Percentiles rank a stretch among this genome's conserved stretches.
These are phyloP conservation scores for Penicillium subrubescens DNA, from an alignment of 495 filamentous ascomycete species.

Conservation along the genomic window DNA sequence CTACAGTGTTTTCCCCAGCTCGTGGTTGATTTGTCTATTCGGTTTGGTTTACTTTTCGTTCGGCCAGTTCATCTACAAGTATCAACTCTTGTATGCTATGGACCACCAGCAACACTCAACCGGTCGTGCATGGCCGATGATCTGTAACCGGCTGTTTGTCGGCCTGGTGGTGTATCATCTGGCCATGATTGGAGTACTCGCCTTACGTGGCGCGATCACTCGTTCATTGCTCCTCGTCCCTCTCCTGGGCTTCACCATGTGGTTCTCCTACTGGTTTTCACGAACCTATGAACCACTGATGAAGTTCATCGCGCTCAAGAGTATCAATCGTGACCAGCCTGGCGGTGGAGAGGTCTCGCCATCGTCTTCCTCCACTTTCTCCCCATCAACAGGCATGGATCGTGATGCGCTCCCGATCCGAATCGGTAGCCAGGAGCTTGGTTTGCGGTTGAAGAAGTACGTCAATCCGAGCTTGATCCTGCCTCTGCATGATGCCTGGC, in stretches of 20 bases:
- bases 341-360: constrained; percentile 40
- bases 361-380: constrained; percentile 41
- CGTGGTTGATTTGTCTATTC: constrained; percentile 78
- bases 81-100: constrained; percentile 97
- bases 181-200: constrained; percentile 85
- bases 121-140: constrained; percentile 91
- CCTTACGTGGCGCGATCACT: constrained; percentile 69
- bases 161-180: constrained; percentile 87
- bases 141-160: constrained; percentile 84
- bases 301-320: constrained; percentile 87
- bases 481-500: constrained; percentile 49
- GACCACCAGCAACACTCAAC: constrained; percentile 95
- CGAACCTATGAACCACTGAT: constrained; percentile 81
- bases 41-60: constrained; percentile 87
- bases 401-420: constrained; percentile 46
- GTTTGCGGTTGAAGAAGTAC: constrained; percentile 47
- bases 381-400: constrained; percentile 46
- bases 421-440: constrained; percentile 44
- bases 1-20: constrained; percentile 85
- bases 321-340: constrained; percentile 63
- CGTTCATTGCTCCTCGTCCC: constrained; percentile 73
- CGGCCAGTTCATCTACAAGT: constrained; percentile 95
- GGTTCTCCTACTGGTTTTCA: constrained; percentile 78
- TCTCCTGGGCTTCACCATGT: constrained; percentile 74
- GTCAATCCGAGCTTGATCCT: constrained; percentile 49